A percentile compares a stretch with the other conserved stretches of the same genome.
Conservation (phyloP, 768 basidiomycete species). For the Auricularia auricula-judae region DNA sequence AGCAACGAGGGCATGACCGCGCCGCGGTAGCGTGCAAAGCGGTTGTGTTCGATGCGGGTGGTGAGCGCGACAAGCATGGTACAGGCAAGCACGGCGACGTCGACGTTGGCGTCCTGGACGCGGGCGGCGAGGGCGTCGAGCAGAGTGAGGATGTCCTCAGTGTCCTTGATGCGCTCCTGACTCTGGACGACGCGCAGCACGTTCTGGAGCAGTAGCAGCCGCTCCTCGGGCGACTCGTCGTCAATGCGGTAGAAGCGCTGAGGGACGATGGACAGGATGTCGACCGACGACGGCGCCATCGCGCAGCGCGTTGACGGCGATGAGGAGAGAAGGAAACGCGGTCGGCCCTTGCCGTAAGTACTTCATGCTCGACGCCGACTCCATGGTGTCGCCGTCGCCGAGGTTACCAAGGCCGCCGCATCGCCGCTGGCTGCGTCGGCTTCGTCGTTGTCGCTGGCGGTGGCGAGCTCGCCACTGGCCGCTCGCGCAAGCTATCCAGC, state of each 20-base stretch:
- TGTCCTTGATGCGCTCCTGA: background rate
- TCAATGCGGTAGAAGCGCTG: background rate
- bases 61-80: background rate
- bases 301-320: background rate
- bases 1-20: background rate
- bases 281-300: background rate
- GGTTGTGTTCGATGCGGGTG: background rate
- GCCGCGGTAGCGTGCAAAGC: background rate
- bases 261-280: background rate
- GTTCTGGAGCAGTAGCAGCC: background rate
- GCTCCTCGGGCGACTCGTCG: background rate
- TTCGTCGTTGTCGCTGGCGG: too few relatives aligned
- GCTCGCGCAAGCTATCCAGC: too few relatives aligned
- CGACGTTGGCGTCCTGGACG: background rate
- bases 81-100: background rate
- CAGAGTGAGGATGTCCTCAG: background rate
- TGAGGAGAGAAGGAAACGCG: too few relatives aligned
- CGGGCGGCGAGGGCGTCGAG: background rate
- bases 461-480: too few relatives aligned
- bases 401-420: too few relatives aligned
- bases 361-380: too few relatives aligned
- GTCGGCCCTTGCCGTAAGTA: too few relatives aligned
- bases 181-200: background rate
- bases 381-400: too few relatives aligned
- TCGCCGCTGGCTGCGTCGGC: too few relatives aligned